Evolutionary conservation across 1,284 basidiomycete species (phyloP).

Genomic region (Marasmius fiardii): DNA sequence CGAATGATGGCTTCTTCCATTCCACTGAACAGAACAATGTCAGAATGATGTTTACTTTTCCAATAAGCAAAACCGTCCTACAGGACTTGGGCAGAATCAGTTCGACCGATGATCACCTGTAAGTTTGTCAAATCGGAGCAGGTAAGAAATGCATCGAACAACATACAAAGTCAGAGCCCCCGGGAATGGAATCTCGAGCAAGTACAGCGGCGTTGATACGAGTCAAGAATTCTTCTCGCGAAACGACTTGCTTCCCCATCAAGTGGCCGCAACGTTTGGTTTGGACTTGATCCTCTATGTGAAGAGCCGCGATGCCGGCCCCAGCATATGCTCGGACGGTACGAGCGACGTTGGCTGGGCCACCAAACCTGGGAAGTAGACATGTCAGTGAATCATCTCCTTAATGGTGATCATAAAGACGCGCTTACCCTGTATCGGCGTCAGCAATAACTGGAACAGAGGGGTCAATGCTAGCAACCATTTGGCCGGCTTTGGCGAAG

Average conservation of each 20-base stretch:
- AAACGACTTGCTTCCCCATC: conserved; percentile 74
- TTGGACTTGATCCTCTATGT: conserved; percentile 84
- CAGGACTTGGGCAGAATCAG: conserved; percentile 76
- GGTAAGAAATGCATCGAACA: not conserved
- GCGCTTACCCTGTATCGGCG: conserved; percentile 67
- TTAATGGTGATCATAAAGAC: not conserved
- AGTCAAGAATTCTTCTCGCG: conserved; percentile 70
- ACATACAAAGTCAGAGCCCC: conserved; percentile 62
- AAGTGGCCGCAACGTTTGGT: conserved; percentile 83
- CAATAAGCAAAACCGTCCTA: not conserved
- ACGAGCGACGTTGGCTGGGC: conserved; percentile 72
- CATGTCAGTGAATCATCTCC: not conserved
- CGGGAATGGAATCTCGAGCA: conserved; percentile 68
- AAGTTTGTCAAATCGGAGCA: not conserved
- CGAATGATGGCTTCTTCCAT: conserved; percentile 76
- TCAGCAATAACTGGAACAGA: conserved; percentile 74
- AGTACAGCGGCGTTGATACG: conserved; percentile 76
- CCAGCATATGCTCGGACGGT: conserved; percentile 71
- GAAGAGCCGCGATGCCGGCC: conserved; percentile 72
- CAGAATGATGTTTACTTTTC: not conserved
- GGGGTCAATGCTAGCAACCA: conserved; percentile 67
- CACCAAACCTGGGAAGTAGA: conserved; percentile 58
- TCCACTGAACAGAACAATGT: conserved; percentile 28
- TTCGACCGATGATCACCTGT: conserved; percentile 71
- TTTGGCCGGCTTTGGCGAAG: conserved; percentile 62